phyloP scores from a whole-genome alignment of 768 basidiomycete genomes.

The Kwoniella heveanensis region DNA sequence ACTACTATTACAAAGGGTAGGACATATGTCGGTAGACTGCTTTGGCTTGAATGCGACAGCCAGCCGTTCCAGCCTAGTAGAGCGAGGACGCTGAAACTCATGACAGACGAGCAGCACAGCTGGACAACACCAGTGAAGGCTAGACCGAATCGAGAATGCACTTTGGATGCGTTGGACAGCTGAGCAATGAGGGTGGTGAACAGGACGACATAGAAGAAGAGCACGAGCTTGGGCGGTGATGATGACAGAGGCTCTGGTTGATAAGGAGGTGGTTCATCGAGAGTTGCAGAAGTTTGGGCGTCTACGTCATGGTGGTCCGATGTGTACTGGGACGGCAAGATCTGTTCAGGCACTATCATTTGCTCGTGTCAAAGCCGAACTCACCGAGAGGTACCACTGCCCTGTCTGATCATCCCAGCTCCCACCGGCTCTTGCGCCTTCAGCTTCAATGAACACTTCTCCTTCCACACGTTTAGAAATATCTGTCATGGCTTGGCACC shows the following conservation, averaged over 20 bases:
- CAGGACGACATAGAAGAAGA: slow-evolving; percentile 44
- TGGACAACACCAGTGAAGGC: slow-evolving; percentile 92
- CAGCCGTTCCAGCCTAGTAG: slow-evolving; percentile 67
- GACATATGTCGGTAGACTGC: slow-evolving; percentile 59
- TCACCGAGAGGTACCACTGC: slow-evolving; percentile 40
- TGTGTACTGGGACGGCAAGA: slow-evolving; percentile 1
- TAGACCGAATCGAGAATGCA: slow-evolving; percentile 87
- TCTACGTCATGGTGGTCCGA: background rate
- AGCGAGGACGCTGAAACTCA: slow-evolving; percentile 88
- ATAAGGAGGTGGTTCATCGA: background rate
- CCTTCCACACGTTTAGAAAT: slow-evolving; percentile 24
- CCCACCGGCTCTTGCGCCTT: slow-evolving; percentile 5
- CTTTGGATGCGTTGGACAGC: slow-evolving; percentile 59
- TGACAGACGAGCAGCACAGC: slow-evolving; percentile 87
- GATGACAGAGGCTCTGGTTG: slow-evolving; percentile 6
- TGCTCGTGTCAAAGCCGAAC: slow-evolving; percentile 9
- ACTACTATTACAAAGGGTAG: slow-evolving; percentile 93
- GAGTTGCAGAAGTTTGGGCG: background rate
- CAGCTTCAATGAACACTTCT: slow-evolving; percentile 39
- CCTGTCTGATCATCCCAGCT: slow-evolving; percentile 22
- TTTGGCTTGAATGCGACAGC: slow-evolving; percentile 24
- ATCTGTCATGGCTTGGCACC: slow-evolving; percentile 22
- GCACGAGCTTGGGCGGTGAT: slow-evolving; percentile 13
- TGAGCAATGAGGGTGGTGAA: slow-evolving; percentile 43
- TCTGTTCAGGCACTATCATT: background rate